Percentiles rank a stretch among this genome's conserved stretches.
These are phyloP conservation scores for Abrus precatorius DNA, from an alignment of 306 rosid species.

Conservation along the genomic window DNA sequence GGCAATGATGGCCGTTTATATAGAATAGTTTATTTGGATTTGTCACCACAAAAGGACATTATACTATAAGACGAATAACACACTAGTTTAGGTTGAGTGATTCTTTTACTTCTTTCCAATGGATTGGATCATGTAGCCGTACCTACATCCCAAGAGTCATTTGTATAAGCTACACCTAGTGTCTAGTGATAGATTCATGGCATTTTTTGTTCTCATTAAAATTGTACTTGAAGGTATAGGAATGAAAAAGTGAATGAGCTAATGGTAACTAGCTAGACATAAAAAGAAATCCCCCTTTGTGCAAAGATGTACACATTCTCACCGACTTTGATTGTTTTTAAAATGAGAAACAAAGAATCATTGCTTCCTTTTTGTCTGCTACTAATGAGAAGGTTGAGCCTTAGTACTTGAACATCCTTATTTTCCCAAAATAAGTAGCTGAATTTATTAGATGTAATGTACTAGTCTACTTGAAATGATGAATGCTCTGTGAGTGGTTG, in stretches of 20 bases:
- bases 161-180: conserved; percentile 1
- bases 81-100: neutral
- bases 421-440: neutral
- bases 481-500: conserved; percentile 10
- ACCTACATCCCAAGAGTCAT: conserved; percentile 39
- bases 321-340: neutral
- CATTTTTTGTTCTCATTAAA: conserved; percentile 28
- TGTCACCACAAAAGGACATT: conserved; percentile 25
- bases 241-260: neutral
- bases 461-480: conserved; percentile 1
- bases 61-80: conserved; percentile 9
- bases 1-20: neutral
- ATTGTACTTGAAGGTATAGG: neutral
- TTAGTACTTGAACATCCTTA: conserved; percentile 2
- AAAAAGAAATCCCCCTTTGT: conserved; percentile 1
- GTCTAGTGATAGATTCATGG: conserved; percentile 32
- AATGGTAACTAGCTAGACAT: neutral
- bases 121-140: neutral
- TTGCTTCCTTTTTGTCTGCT: neutral
- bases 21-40: conserved; percentile 3
- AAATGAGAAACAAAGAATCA: neutral
- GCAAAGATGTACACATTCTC: neutral
- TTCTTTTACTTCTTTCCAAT: neutral
- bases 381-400: neutral
- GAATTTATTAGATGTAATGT: neutral